Evolutionary conservation across 169 alveolate genomes (phyloP).

Genomic region (Plasmodium yoelii): DNA sequence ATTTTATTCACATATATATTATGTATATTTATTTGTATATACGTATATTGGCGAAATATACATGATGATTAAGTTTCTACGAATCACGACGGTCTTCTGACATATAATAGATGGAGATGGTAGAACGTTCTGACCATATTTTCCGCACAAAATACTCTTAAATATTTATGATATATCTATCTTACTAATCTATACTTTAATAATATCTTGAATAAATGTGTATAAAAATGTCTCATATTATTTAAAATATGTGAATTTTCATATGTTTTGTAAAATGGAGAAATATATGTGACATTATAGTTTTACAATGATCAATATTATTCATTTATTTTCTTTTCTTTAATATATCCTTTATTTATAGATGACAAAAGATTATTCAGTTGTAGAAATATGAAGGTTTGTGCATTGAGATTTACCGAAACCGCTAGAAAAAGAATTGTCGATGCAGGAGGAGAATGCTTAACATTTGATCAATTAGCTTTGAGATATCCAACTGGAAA

Average conservation of each 20-base stretch:
- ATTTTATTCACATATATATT: neutral
- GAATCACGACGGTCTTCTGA: constrained; percentile 92
- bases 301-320: neutral
- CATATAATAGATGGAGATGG: constrained; percentile 83
- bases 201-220: too few relatives aligned
- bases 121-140: constrained; percentile 79
- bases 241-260: neutral
- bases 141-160: constrained; percentile 2
- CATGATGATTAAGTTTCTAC: constrained; percentile 85
- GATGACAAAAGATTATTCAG: constrained; percentile 92
- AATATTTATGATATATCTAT: neutral
- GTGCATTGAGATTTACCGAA: constrained; percentile 98
- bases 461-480: constrained; percentile 98
- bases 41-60: constrained; percentile 42
- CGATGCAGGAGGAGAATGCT: constrained; percentile 98
- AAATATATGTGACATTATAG: neutral
- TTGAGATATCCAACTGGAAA: constrained; percentile 93
- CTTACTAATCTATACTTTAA: neutral
- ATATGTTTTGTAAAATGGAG: neutral
- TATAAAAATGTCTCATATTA: neutral
- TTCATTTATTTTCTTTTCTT: neutral
- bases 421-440: constrained; percentile 96
- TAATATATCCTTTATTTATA: constrained; percentile 29
- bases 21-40: neutral
- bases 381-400: constrained; percentile 93